These are phyloP conservation scores for Mycena galopus DNA, from an alignment of 768 basidiomycete genomes.

Conservation along the genomic window DNA sequence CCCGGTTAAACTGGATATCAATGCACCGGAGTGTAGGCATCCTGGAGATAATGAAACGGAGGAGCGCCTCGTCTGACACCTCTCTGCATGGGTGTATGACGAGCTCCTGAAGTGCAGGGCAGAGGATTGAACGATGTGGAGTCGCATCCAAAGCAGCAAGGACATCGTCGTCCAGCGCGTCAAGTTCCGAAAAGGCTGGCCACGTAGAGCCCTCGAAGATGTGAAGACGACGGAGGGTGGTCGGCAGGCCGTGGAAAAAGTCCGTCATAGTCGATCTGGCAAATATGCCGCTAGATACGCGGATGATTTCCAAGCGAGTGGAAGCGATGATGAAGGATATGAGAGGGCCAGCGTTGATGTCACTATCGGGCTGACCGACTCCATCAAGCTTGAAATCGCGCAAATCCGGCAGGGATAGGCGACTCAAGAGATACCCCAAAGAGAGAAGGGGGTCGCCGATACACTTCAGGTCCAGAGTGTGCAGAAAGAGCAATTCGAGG, in stretches of 20 bases:
- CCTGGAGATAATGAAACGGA: not conserved
- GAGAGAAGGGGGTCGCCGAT: not conserved
- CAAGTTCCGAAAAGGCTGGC: not conserved
- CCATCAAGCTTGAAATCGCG: not conserved
- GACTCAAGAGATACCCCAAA: not conserved
- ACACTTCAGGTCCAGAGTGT: not conserved
- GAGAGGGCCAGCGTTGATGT: not conserved
- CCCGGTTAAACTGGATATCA: not conserved
- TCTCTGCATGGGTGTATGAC: not conserved
- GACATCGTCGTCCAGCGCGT: not conserved
- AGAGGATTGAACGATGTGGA: not conserved
- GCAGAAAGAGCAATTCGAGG: not conserved
- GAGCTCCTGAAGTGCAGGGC: slow-evolving; percentile 6
- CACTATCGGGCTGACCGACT: not conserved
- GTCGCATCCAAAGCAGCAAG: not conserved
- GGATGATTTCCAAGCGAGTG: slow-evolving; percentile 6
- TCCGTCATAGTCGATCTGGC: not conserved
- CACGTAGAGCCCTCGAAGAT: not conserved
- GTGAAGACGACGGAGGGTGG: not conserved
- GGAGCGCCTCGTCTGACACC: slow-evolving; percentile 7
- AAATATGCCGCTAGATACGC: not conserved
- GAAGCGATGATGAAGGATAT: not conserved
- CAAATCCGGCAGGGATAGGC: not conserved
- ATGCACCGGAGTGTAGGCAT: not conserved
- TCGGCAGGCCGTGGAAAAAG: not conserved